These are phyloP conservation scores for Raddia distichophylla DNA, from an alignment of 176 grass and related monocot species.

Conservation along the genomic window DNA sequence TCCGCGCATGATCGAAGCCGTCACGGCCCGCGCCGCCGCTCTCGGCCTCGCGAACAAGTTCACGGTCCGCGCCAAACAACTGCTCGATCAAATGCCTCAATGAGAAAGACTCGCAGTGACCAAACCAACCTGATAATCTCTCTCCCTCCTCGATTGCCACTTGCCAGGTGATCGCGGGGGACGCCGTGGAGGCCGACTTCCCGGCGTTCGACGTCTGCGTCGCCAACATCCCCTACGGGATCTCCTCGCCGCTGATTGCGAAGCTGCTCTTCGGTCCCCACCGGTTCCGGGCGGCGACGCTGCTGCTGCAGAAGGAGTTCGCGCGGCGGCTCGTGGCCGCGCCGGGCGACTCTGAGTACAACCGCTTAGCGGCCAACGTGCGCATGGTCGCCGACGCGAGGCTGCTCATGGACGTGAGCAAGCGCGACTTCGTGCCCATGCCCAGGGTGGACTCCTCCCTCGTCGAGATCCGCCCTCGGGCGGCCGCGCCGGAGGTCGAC, in stretches of 20 bases:
- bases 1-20: slow-evolving; percentile 70
- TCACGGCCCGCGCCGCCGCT: slow-evolving; percentile 50
- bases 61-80: slow-evolving; percentile 48
- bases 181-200: slow-evolving; percentile 72
- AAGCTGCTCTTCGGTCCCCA: slow-evolving; percentile 75
- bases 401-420: too few relatives aligned
- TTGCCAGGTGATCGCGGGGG: slow-evolving; percentile 61
- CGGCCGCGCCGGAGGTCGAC: slow-evolving; percentile 24
- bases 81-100: slow-evolving; percentile 56
- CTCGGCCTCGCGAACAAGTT: slow-evolving; percentile 56
- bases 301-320: slow-evolving; percentile 87
- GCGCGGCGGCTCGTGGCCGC: slow-evolving; percentile 61
- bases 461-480: slow-evolving; percentile 62
- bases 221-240: slow-evolving; percentile 86
- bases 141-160: too few relatives aligned
- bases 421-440: too few relatives aligned
- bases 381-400: slow-evolving; percentile 51
- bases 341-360: slow-evolving; percentile 82
- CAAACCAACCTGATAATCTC: not conserved
- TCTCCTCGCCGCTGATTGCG: slow-evolving; percentile 80
- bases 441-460: slow-evolving; percentile 74
- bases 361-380: slow-evolving; percentile 79
- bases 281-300: slow-evolving; percentile 64
- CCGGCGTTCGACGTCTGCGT: slow-evolving; percentile 73
- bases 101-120: not conserved